These are phyloP conservation scores for Marchantia polymorpha DNA, from an alignment of 225 moss, liverwort and hornwort genomes.

Conservation along the genomic window DNA sequence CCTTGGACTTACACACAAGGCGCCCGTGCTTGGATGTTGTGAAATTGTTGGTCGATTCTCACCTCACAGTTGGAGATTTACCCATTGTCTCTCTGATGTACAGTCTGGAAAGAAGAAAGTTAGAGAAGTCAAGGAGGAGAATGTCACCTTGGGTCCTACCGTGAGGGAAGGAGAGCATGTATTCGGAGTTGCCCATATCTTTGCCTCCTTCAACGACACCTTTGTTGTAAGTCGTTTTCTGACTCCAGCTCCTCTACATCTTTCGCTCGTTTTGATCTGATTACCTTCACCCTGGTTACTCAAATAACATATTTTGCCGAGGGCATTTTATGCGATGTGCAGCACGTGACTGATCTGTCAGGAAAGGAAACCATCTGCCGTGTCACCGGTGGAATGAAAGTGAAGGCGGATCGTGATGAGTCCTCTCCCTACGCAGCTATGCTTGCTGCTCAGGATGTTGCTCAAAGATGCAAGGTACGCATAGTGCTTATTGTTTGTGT, in stretches of 20 bases:
- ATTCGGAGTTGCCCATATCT: constrained; percentile 81
- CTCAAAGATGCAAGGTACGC: constrained; percentile 63
- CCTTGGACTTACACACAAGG: no score
- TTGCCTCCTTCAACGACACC: constrained; percentile 90
- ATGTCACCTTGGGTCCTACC: constrained; percentile 80
- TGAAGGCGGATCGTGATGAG: constrained; percentile 88
- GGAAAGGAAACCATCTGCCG: constrained; percentile 93
- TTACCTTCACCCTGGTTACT: no score
- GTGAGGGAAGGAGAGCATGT: constrained; percentile 90
- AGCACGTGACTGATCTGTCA: constrained; percentile 92
- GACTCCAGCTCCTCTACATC: not conserved
- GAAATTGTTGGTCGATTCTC: no score
- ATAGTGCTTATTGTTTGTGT: no score
- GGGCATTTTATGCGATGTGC: constrained; percentile 13
- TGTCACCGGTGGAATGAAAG: constrained; percentile 95
- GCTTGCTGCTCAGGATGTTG: constrained; percentile 94
- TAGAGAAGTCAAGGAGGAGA: constrained; percentile 89
- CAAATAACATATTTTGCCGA: no score
- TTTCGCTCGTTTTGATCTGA: no score
- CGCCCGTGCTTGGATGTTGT: no score
- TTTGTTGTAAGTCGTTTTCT: constrained; percentile 51
- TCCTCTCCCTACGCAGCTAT: constrained; percentile 93
- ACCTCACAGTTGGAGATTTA: no score
- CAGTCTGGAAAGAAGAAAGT: constrained; percentile 95
- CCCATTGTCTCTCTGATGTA: not conserved